Conservation (phyloP, 2,329 filamentous ascomycete genomes). For the Apiospora saccharicola region DNA sequence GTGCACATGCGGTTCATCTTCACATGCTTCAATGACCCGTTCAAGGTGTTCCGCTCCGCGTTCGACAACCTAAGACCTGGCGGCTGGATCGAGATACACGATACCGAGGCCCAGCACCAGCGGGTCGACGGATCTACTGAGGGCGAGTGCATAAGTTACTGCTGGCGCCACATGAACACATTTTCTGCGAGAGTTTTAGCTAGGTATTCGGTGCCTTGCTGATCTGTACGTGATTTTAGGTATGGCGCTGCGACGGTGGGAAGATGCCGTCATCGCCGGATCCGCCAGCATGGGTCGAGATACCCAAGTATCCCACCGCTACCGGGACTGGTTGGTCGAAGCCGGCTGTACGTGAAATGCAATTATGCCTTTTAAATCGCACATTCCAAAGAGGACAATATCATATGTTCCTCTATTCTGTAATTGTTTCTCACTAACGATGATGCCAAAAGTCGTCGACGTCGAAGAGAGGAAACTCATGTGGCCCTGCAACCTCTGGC, state of each 20-base stretch:
- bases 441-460: conserved; percentile 7
- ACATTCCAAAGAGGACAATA: no score
- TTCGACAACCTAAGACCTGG: conserved; percentile 22
- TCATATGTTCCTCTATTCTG: no score
- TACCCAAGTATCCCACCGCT: neutral
- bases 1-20: conserved; percentile 15
- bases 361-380: neutral
- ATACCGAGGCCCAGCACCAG: neutral
- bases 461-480: conserved; percentile 14
- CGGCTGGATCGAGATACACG: conserved; percentile 23
- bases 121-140: neutral
- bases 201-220: no score
- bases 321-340: conserved; percentile 14
- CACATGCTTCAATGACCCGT: conserved; percentile 22
- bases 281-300: neutral
- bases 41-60: neutral
- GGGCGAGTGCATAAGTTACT: neutral
- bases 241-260: neutral
- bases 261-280: neutral
- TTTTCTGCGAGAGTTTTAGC: neutral
- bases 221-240: neutral
- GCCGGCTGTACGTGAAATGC: conserved; percentile 14
- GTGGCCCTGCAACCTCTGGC: conserved; percentile 5
- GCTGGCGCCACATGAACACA: neutral
- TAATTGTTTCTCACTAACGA: neutral